phyloP scores from a whole-genome alignment of 139 green algal species.

The Haematococcus sp. region DNA sequence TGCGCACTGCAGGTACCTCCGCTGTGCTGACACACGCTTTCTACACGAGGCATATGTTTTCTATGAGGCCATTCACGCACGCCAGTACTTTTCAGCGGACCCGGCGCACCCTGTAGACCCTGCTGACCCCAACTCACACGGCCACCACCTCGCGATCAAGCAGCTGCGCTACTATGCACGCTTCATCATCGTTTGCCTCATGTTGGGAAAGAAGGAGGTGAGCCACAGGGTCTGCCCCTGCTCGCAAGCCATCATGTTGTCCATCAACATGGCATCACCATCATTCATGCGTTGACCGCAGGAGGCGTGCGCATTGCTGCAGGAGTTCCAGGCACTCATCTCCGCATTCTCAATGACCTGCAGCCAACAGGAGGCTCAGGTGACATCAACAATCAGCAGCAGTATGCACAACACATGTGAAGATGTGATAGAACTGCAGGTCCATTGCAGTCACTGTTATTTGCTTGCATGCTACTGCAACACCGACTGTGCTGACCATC shows the following conservation, averaged over 20 bases:
- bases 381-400: background rate
- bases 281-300: constrained; percentile 13
- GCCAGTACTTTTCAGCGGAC: constrained; percentile 4
- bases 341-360: constrained; percentile 15
- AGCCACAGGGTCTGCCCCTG: background rate
- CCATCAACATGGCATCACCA: no score
- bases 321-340: constrained; percentile 62
- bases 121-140: constrained; percentile 16
- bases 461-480: no score
- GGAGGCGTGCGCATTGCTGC: constrained; percentile 56
- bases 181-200: constrained; percentile 74
- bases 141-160: constrained; percentile 25
- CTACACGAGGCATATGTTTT: constrained; percentile 68
- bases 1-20: background rate
- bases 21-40: constrained; percentile 26
- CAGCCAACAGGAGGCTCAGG: constrained; percentile 10
- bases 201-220: constrained; percentile 59
- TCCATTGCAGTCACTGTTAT: no score
- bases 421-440: no score
- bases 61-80: constrained; percentile 49
- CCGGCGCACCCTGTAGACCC: background rate
- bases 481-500: no score
- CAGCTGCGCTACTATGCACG: constrained; percentile 71
- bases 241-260: no score
- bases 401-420: background rate